These are phyloP conservation scores for Sclerotinia subarctica DNA, from an alignment of 2,329 filamentous ascomycete species.

Conservation along the genomic window DNA sequence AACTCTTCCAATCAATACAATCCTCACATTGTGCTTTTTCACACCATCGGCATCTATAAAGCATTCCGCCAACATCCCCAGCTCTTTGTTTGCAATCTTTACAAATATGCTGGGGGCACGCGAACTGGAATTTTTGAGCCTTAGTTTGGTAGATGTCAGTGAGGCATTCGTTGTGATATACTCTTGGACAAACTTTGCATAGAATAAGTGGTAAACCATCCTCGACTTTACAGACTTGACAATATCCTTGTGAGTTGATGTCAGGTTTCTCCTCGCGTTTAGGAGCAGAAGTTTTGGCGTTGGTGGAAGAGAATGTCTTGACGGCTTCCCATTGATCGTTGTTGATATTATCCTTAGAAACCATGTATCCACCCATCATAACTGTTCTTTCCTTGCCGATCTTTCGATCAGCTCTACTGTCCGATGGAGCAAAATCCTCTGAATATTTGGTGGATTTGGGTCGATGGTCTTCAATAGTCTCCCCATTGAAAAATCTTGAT, in stretches of 20 bases:
- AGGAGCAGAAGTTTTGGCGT: constrained; percentile 49
- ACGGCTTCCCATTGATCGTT: constrained; percentile 56
- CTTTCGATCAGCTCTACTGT: constrained; percentile 45
- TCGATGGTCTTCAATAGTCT: constrained; percentile 43
- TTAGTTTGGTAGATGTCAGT: constrained; percentile 42
- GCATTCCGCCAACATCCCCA: constrained; percentile 41
- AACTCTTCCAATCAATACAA: constrained; percentile 52
- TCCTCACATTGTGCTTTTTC: constrained; percentile 56
- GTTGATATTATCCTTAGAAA: constrained; percentile 53
- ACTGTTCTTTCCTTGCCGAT: constrained; percentile 56
- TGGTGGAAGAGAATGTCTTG: constrained; percentile 54
- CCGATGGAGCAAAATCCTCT: constrained; percentile 39
- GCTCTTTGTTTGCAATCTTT: constrained; percentile 52
- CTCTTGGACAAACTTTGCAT: constrained; percentile 53
- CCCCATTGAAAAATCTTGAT: constrained; percentile 55
- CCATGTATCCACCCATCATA: constrained; percentile 52
- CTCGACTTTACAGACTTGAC: constrained; percentile 46
- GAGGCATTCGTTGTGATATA: constrained; percentile 53
- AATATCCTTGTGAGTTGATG: constrained; percentile 46
- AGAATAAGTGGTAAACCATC: constrained; percentile 48
- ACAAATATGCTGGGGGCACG: constrained; percentile 56
- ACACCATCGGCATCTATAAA: constrained; percentile 54
- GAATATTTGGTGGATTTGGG: constrained; percentile 39
- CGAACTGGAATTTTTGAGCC: constrained; percentile 47
- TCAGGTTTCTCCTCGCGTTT: constrained; percentile 48